Percentiles rank a stretch among this genome's conserved stretches.
Conservation (phyloP, 352 stramenopile genomes). For the Blastocystis hominis region DNA sequence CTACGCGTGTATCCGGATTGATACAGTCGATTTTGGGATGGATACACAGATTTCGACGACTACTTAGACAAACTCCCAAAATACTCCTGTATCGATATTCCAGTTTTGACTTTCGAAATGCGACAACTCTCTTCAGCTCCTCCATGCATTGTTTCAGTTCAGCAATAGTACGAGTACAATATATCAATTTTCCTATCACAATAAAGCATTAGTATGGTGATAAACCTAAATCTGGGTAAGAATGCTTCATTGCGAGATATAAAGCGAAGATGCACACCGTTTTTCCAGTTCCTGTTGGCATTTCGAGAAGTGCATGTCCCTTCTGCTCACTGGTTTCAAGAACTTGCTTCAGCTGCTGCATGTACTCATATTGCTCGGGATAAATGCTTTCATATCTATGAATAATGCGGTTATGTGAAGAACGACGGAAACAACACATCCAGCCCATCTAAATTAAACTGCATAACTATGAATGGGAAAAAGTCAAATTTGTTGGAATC, state of each 20-base stretch:
- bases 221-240: not conserved
- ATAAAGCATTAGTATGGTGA: slow-evolving; percentile 60
- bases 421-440: slow-evolving; percentile 94
- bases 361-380: slow-evolving; percentile 97
- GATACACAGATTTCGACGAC: slow-evolving; percentile 43
- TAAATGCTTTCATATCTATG: slow-evolving; percentile 79
- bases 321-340: slow-evolving; percentile 76
- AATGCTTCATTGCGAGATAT: not conserved
- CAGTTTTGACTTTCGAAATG: slow-evolving; percentile 66
- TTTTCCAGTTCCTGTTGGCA: slow-evolving; percentile 95
- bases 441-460: slow-evolving; percentile 82
- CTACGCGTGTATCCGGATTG: not conserved
- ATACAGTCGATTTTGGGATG: not conserved
- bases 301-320: slow-evolving; percentile 68
- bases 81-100: slow-evolving; percentile 53
- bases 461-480: too few relatives aligned
- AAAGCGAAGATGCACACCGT: slow-evolving; percentile 87
- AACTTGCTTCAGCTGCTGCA: slow-evolving; percentile 91
- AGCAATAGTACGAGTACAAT: slow-evolving; percentile 96
- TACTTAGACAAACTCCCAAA: slow-evolving; percentile 1
- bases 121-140: slow-evolving; percentile 87
- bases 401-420: slow-evolving; percentile 43
- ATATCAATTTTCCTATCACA: slow-evolving; percentile 90
- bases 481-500: too few relatives aligned
- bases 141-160: slow-evolving; percentile 88